Evolutionary conservation across 768 basidiomycete species (phyloP), one percentile per base, ranked within the genome.

Genomic region (Trametes gibbosa): DNA sequence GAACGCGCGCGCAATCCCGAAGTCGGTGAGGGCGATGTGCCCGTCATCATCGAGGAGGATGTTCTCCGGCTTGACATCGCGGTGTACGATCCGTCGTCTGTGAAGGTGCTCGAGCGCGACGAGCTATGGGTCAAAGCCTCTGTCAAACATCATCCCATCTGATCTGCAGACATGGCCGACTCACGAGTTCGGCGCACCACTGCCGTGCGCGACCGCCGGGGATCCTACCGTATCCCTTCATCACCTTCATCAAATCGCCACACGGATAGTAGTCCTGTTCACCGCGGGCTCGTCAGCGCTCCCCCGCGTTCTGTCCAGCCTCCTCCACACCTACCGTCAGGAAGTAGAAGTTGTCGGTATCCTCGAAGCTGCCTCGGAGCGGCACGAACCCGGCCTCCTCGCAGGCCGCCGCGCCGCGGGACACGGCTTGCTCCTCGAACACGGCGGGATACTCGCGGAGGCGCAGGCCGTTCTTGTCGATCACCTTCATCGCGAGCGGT

Each of bases 31-130:
- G 23, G 56, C 59, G 49, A 69, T 45, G 53, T 68, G 67, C n/a
- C 65, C 64, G 29, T 53, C 48, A 0, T 58, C 56, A 43, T 64
- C 63, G 45, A 69, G 48, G 43, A 69, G 63, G 48, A 70, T 59
- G 64, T 72, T 72, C 16, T 69, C 69, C 8, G 67, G 68, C 59
- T 72, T 72, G 53, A 72, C 53, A 59, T 72, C 70, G 53, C 70
- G 65, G 50, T 72, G 70, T 29, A 70, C 39, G 39, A 70, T 59
- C 42, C 65, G 64, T 34, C 42, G 50, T 16, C 40, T 49, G 58
- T 70, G 70, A 17, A 70, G 49, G 32, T 43, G 32, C 52, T 66
- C 62, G 12, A 67, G 41, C 24, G 58, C 56, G 39, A 63, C 48
- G 14, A 70, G 60, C 68, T 68, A 23, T 1, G 4, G 5, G 14